phyloP scores from a whole-genome alignment of 2,329 filamentous ascomycete species.

The Gliomastix tumulicola region DNA sequence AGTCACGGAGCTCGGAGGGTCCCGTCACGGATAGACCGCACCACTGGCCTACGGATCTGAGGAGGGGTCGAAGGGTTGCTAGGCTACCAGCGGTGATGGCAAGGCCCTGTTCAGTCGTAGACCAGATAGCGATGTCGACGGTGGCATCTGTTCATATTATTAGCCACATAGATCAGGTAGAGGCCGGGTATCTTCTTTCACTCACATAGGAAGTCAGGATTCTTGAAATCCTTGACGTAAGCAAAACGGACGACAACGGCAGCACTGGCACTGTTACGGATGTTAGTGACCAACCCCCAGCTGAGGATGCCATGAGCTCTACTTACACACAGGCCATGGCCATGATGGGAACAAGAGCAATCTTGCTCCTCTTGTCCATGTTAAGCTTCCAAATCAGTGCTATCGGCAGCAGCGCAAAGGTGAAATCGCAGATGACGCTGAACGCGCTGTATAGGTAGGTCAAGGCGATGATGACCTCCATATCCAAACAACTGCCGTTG shows the following conservation, averaged over 20 bases:
- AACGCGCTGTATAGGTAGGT: slow-evolving; percentile 44
- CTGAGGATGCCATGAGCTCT: not conserved
- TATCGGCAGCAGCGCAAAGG: slow-evolving; percentile 42
- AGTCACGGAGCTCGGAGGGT: too few relatives aligned
- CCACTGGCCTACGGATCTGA: slow-evolving; percentile 21
- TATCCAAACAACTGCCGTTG: slow-evolving; percentile 25
- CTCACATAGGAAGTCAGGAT: slow-evolving; percentile 36
- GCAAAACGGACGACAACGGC: slow-evolving; percentile 33
- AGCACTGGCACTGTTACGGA: slow-evolving; percentile 27
- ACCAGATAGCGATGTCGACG: slow-evolving; percentile 39
- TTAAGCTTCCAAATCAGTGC: slow-evolving; percentile 48
- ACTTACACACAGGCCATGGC: slow-evolving; percentile 46
- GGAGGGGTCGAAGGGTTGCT: slow-evolving; percentile 37
- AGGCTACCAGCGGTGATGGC: slow-evolving; percentile 40
- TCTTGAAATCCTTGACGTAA: slow-evolving; percentile 26
- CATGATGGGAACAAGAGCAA: slow-evolving; percentile 43
- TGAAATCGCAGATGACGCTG: slow-evolving; percentile 42
- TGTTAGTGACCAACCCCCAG: slow-evolving; percentile 6
- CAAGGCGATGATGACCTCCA: slow-evolving; percentile 39
- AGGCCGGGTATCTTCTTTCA: slow-evolving; percentile 6
- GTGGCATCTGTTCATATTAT: slow-evolving; percentile 16
- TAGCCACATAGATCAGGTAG: not conserved
- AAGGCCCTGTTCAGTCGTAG: slow-evolving; percentile 36
- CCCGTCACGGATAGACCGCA: too few relatives aligned
- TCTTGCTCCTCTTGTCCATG: slow-evolving; percentile 44